Percentiles rank a stretch among this genome's conserved stretches.
Evolutionary conservation across 179 eudicot species (phyloP).

Genomic region (Gypsophila paniculata): DNA sequence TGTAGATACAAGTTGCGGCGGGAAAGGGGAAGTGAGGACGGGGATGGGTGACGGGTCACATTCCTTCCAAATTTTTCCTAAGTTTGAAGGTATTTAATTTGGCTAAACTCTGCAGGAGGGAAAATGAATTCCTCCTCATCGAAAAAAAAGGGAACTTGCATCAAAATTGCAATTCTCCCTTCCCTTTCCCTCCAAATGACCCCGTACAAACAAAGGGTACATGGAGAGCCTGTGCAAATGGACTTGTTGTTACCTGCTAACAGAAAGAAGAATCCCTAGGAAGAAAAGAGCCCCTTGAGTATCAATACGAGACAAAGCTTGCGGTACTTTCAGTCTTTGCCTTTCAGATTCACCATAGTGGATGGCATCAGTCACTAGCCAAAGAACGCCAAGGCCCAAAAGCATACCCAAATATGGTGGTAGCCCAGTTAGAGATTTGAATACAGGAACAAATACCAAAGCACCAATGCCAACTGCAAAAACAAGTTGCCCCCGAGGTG

Average conservation of each 20-base stretch:
- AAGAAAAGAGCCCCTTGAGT: conserved; percentile 97
- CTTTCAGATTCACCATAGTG: conserved; percentile 87
- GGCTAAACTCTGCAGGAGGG: too few species aligned
- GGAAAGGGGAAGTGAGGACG: background rate
- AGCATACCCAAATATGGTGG: conserved; percentile 96
- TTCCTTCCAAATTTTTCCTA: background rate
- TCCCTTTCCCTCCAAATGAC: background rate
- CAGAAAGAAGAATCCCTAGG: conserved; percentile 88
- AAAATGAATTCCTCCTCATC: background rate
- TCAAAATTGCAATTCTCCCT: background rate
- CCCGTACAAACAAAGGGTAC: background rate
- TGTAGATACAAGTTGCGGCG: background rate
- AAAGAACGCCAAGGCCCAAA: conserved; percentile 90
- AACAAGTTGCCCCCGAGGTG: conserved; percentile 91
- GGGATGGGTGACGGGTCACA: background rate
- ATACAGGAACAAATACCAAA: conserved; percentile 75
- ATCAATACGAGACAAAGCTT: conserved; percentile 90
- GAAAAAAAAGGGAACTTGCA: too few species aligned
- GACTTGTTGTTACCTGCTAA: conserved; percentile 59
- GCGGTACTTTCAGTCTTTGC: conserved; percentile 81
- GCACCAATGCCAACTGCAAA: conserved; percentile 81
- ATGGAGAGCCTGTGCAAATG: background rate
- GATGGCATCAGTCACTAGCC: conserved; percentile 93
- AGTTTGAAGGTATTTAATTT: too few species aligned
- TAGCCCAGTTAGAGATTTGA: conserved; percentile 80